These are phyloP conservation scores for Spathaspora sp. DNA, from an alignment of 1,139 yeast species.

Conservation along the genomic window DNA sequence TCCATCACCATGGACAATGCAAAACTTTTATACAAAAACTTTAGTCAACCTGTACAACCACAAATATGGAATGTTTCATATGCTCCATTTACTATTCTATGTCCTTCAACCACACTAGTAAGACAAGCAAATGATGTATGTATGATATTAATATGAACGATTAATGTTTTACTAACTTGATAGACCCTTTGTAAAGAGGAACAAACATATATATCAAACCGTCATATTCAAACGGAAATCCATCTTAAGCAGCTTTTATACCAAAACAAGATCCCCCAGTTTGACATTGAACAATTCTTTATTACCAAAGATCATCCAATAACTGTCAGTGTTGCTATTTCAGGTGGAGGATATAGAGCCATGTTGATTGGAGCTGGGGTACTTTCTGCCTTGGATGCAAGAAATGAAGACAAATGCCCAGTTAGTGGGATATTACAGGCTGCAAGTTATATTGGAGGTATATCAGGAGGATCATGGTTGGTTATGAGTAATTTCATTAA, in stretches of 20 bases:
- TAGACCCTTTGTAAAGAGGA: slow-evolving; percentile 33
- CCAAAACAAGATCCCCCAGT: slow-evolving; percentile 35
- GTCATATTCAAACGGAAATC: slow-evolving; percentile 30
- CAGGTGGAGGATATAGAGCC: slow-evolving; percentile 77
- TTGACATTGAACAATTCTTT: slow-evolving; percentile 27
- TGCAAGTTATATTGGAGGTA: slow-evolving; percentile 55
- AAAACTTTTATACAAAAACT: slow-evolving; percentile 6
- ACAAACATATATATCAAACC: slow-evolving; percentile 29
- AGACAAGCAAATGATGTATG: slow-evolving; percentile 38
- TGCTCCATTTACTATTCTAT: slow-evolving; percentile 40
- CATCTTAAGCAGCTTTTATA: slow-evolving; percentile 34
- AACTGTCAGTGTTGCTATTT: slow-evolving; percentile 54
- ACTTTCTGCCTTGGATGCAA: slow-evolving; percentile 50
- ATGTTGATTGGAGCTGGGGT: slow-evolving; percentile 68
- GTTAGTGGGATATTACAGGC: slow-evolving; percentile 56
- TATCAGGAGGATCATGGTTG: slow-evolving; percentile 74
- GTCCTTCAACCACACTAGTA: slow-evolving; percentile 39
- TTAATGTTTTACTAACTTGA: neutral
- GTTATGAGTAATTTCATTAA: slow-evolving; percentile 51
- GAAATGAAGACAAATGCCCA: slow-evolving; percentile 36
- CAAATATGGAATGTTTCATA: slow-evolving; percentile 21
- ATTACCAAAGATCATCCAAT: slow-evolving; percentile 24
- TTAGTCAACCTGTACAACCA: slow-evolving; percentile 5
- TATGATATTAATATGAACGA: slow-evolving; percentile 6
- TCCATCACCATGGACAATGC: neutral